Base-by-base conservation (phyloP, 176 grass and related monocot species). In the Avena eriantha region DNA sequence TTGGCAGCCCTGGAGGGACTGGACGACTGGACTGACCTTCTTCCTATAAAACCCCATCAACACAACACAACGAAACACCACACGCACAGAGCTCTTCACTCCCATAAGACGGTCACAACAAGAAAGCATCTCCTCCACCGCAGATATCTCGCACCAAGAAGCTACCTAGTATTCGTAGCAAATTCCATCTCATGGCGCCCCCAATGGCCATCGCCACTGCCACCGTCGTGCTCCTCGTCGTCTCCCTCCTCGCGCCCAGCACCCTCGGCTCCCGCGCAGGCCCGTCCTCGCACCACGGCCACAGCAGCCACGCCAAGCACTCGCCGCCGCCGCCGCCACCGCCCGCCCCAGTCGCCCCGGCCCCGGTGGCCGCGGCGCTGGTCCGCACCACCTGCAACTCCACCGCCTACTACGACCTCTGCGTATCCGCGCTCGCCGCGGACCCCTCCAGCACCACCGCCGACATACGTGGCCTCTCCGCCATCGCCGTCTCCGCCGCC, bases 331-430 rank as follows among this genome's bases (percentile, higher is more conserved):
- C 83, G 2, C 15, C 50, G 3, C 13, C 79, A 0, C 59, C 86
- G 0, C 70, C 45, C 1, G 39, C 66, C 2, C 85, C 67, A 41
- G 53, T 64, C 69, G 21, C 89, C 16, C 54, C 73, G 36, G 49
- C 61, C n/a, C 92, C 95, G 50, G 84, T 95, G 36, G 36, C 36
- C 36, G 36, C 36, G 36, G 36, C 36, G 48, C 60, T 24, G 50
- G 84, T 98, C 22, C 90, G 88, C 68, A 51, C 67, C 5, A 98
- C 92, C 10, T 98, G 96, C 90, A 98, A 94, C 73, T 83, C 86
- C 24, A 98, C 96, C 14, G 19, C 90, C 17, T 95, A 94, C 84
- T 95, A 92, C 76, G 93, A 92, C 83, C 73, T 98, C 0, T 98
- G 96, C 84, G 86, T 98, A 31, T 55, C 88, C 2, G 82, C 93